phyloP scores from a whole-genome alignment of 306 rosid species.

The Cucurbita moschata region DNA sequence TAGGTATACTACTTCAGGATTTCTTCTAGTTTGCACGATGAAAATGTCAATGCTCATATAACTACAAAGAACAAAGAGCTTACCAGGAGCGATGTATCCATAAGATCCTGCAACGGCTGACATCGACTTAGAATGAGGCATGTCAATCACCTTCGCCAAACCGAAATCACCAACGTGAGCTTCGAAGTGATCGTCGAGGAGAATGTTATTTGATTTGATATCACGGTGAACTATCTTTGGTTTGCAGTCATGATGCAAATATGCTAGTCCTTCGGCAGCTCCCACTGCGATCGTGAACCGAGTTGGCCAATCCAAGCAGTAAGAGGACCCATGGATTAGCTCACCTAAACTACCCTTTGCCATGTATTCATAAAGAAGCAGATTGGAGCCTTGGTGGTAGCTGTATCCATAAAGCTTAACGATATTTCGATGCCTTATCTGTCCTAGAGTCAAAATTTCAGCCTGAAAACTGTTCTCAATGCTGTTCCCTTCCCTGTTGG shows the following conservation, averaged over 20 bases:
- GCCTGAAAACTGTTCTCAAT: constrained; percentile 78
- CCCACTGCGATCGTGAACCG: constrained; percentile 85
- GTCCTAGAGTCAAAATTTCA: constrained; percentile 82
- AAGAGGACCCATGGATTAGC: constrained; percentile 49
- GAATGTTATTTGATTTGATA: constrained; percentile 83
- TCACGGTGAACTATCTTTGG: constrained; percentile 92
- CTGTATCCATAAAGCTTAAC: constrained; percentile 80
- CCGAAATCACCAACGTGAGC: constrained; percentile 99
- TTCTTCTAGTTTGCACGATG: not conserved
- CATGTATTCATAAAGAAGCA: constrained; percentile 88
- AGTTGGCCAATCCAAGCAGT: constrained; percentile 65
- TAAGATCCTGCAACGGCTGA: constrained; percentile 98
- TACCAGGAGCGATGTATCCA: constrained; percentile 98
- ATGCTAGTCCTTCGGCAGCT: constrained; percentile 96
- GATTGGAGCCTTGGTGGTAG: constrained; percentile 81
- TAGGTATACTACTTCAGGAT: not conserved
- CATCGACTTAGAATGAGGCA: constrained; percentile 95
- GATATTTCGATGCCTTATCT: constrained; percentile 82
- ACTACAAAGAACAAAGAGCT: constrained; percentile 1
- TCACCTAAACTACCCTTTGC: constrained; percentile 94
- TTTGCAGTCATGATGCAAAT: constrained; percentile 95
- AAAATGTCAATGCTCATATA: not conserved
- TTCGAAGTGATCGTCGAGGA: constrained; percentile 72
- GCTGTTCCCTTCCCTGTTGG: constrained; percentile 75
- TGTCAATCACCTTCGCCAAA: constrained; percentile 90